Evolutionary conservation across 495 filamentous ascomycete species (phyloP).

Genomic region (Trichoderma reesei): DNA sequence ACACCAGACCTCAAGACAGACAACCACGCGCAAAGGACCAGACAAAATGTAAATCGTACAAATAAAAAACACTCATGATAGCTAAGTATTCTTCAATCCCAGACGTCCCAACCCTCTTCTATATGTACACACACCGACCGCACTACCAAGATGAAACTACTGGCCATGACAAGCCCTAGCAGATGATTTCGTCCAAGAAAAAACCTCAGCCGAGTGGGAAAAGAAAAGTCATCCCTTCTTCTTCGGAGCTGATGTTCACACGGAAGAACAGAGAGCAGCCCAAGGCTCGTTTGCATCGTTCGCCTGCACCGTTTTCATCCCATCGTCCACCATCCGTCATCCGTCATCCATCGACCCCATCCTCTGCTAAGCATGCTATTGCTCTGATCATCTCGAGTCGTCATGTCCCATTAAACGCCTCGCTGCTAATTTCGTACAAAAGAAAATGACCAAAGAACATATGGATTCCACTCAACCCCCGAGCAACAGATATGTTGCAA

Average conservation of each 20-base stretch:
- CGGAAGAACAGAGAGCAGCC: not conserved
- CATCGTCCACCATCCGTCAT: too few species aligned
- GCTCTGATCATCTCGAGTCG: not conserved
- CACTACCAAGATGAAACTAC: not conserved
- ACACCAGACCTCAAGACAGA: not conserved
- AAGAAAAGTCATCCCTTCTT: too few species aligned
- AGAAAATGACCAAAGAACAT: not conserved
- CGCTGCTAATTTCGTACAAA: constrained; percentile 1
- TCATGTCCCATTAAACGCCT: constrained; percentile 5
- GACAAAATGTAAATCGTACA: not conserved
- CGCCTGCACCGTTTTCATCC: too few species aligned
- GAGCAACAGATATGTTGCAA: not conserved
- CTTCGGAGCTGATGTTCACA: too few species aligned
- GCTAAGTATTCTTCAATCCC: not conserved
- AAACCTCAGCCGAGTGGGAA: too few species aligned
- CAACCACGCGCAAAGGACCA: not conserved
- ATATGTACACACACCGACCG: not conserved
- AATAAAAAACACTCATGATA: not conserved
- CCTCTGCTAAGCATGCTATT: not conserved
- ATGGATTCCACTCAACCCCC: not conserved
- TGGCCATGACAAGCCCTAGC: not conserved
- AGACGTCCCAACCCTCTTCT: not conserved
- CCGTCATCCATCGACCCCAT: not conserved
- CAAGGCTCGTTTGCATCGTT: not conserved
- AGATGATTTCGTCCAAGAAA: not conserved